Evolutionary conservation across 2,329 filamentous ascomycete genomes (phyloP).

Genomic region (Fusarium sterilihyphosum): DNA sequence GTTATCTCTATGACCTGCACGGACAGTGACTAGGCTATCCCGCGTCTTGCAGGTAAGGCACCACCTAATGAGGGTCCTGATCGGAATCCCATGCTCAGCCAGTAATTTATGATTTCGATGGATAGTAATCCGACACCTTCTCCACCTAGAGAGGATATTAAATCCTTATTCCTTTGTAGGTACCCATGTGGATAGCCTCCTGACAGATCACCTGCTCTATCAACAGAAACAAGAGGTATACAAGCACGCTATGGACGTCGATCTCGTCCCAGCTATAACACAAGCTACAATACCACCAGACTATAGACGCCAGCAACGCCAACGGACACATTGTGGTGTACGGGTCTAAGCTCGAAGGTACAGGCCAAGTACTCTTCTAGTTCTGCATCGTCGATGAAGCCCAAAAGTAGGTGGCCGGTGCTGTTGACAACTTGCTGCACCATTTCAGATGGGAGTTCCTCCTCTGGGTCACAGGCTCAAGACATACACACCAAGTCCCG

Average conservation of each 20-base stretch:
- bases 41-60: too few relatives aligned
- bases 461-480: background rate
- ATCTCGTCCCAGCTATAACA: conserved; percentile 24
- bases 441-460: background rate
- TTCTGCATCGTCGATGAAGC: background rate
- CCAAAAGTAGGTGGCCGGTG: background rate
- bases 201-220: too few relatives aligned
- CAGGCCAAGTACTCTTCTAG: accelerated
- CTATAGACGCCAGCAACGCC: background rate
- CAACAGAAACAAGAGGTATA: too few relatives aligned
- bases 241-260: conserved; percentile 45
- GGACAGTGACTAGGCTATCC: too few relatives aligned
- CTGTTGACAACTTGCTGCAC: accelerated
- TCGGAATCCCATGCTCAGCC: too few relatives aligned
- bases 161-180: too few relatives aligned
- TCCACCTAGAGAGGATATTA: too few relatives aligned
- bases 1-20: too few relatives aligned
- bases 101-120: too few relatives aligned
- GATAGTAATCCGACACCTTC: too few relatives aligned
- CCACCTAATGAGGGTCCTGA: too few relatives aligned
- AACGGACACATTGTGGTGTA: background rate
- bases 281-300: conserved; percentile 9
- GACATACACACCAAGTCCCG: conserved; percentile 9
- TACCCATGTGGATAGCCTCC: too few relatives aligned
- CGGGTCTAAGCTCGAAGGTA: background rate